phyloP scores from a whole-genome alignment of 2,329 filamentous ascomycete species.

The Talaromyces piceae region DNA sequence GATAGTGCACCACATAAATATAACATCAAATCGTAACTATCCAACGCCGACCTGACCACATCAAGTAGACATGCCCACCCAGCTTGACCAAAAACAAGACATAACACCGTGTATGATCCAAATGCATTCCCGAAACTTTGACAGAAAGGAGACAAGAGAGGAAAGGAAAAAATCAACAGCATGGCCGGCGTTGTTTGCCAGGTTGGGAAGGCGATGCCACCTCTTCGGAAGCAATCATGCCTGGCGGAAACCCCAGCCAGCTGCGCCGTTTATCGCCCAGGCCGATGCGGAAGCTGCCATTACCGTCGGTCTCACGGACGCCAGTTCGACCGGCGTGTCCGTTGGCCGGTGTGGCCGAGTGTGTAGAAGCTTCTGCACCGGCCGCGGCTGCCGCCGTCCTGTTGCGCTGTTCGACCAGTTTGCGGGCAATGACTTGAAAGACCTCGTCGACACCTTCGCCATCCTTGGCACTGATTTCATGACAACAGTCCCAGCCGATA shows the following conservation, averaged over 20 bases:
- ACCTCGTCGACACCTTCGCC: conserved; percentile 96
- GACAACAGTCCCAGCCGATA: conserved; percentile 92
- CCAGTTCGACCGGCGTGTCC: conserved; percentile 34
- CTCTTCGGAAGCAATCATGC: conserved; percentile 31
- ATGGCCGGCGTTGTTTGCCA: conserved; percentile 29
- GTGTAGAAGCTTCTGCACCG: conserved; percentile 24
- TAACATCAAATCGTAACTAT: neutral
- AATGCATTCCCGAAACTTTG: neutral
- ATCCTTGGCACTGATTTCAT: conserved; percentile 90
- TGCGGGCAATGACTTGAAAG: conserved; percentile 81
- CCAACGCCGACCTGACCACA: neutral
- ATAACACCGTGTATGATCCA: conserved; percentile 7
- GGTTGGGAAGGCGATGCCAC: conserved; percentile 23
- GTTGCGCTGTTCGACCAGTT: conserved; percentile 65
- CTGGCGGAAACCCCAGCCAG: conserved; percentile 56
- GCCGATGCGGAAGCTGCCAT: conserved; percentile 54
- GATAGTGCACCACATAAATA: too few species aligned
- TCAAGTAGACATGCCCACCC: neutral
- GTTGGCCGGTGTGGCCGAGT: too few species aligned
- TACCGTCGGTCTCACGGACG: conserved; percentile 39
- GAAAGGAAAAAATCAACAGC: conserved; percentile 27
- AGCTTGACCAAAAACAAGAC: conserved; percentile 6
- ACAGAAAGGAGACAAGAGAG: neutral
- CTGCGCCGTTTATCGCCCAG: conserved; percentile 56
- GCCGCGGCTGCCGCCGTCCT: conserved; percentile 26